Evolutionary conservation across 305 asterid species (phyloP), one percentile per base, ranked within the genome.

Genomic region (Fraxinus floribunda): DNA sequence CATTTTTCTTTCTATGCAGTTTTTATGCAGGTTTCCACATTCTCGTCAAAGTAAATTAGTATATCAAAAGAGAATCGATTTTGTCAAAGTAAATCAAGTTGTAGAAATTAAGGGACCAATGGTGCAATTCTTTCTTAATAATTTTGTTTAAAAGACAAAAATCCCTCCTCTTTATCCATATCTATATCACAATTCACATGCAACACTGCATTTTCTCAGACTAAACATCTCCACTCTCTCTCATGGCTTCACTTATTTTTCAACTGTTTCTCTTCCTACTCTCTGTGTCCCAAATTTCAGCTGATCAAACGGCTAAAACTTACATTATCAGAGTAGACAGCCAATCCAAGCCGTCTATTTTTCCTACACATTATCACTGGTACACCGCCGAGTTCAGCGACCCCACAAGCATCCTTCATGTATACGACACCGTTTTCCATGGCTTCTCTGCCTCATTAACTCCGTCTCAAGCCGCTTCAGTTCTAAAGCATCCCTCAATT

Each of bases 351-450:
- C 99, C 99, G 32, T 90, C 98, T 29, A 88, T 96, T 22, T 96
- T 92, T 81, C 97, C 94, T 4, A 88, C 97, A 74, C 99, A 92
- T 80, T 88, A 82, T 93, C 99, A 94, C 86, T 96, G 99, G 99
- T 96, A 96, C 89, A 76, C 95, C 3, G 84, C 98, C 11, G 95
- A 93, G 89, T 88, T 94, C 87, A 85, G 97, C 13, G 88, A 88
- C 7, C 89, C 98, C 46, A 26, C 92, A 66, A 39, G 90, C 83
- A 90, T 95, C 83, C 95, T 95, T 86, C 99, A 95, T 86, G 89
- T 89, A 0, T 94, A 95, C 86, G 94, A 90, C 86, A 88, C 90
- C 85, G 99, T 95, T 79, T 94, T 95, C 86, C 96, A 92, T 49
- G 99, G 98, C 30, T 95, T 94, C 92, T 93, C 98, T 55, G 98